Base-by-base conservation (phyloP, 768 basidiomycete species). In the Russula virescens region DNA sequence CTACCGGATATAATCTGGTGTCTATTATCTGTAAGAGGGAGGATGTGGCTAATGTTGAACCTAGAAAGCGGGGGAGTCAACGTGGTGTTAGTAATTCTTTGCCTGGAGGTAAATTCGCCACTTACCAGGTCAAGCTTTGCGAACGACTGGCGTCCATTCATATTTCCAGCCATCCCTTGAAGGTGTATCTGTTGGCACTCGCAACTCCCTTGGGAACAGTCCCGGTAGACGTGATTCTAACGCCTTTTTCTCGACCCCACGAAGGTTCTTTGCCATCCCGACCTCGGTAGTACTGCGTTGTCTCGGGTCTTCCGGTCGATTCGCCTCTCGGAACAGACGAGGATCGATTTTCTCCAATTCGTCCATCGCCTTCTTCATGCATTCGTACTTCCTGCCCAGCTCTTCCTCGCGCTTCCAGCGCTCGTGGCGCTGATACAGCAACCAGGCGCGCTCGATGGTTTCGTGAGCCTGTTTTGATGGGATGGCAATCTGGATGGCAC, bases 361-460 rank as follows among this genome's bases (percentile, higher is more conserved):
- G 63, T 90, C 86, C 89, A 97, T 94, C 18, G 95, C 95, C 68
- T 75, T 75, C 72, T 78, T 77, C 94, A 97, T 94, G 69, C 83
- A 81, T 59, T 84, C 80, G 69, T 87, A 94, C 74, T 95, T 95
- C 74, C 86, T 81, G 61, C 78, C 76, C 64, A 91, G 71, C 70
- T 92, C 89, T 40, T 78, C 83, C 31, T 86, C 81, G 49, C 89
- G 80, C 64, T 80, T 77, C 70, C 88, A 83, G 46, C 94, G 83
- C 43, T 86, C 63, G 69, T 90, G 86, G 34, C 94, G 82, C 66
- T 83, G 80, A 75, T 92, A 85, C 13, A 98, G 80, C 55, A 86
- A 77, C 89, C 90, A 98, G 4, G 94, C 94, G 35, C 94, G 84
- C 66, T 92, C 88, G 57, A 97, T 94, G 2, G 93, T 97, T 65